phyloP scores from a whole-genome alignment of 2,329 filamentous ascomycete genomes.

The Fusarium abutilonis region DNA sequence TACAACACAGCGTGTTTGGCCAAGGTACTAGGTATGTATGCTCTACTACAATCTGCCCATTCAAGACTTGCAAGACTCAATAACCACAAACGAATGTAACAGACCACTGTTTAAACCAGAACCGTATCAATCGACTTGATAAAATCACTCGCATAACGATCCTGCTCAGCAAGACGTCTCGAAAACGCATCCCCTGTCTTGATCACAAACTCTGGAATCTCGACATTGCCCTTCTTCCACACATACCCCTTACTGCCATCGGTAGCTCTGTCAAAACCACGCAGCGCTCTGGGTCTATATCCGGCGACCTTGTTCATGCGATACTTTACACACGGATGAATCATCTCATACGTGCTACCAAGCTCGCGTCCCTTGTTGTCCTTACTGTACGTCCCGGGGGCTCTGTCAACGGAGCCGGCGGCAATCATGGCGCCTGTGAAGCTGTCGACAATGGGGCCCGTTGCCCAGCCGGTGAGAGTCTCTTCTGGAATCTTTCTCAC shows the following conservation, averaged over 20 bases:
- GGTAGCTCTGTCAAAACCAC: conserved; percentile 25
- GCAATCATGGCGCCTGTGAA: conserved; percentile 37
- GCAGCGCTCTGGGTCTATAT: conserved; percentile 36
- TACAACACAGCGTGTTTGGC: no score
- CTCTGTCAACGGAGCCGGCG: conserved; percentile 21
- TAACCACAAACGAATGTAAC: neutral
- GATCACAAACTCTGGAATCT: conserved; percentile 37
- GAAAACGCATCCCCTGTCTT: conserved; percentile 36
- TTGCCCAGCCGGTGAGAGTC: conserved; percentile 39
- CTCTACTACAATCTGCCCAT: neutral
- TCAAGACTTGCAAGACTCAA: neutral
- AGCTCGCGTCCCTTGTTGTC: conserved; percentile 19
- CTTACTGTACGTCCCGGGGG: conserved; percentile 33
- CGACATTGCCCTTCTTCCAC: conserved; percentile 30
- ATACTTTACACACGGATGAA: conserved; percentile 40
- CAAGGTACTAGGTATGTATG: no score
- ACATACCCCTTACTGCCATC: conserved; percentile 21
- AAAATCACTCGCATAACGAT: conserved; percentile 31
- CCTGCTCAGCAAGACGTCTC: conserved; percentile 31
- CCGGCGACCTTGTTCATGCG: conserved; percentile 33
- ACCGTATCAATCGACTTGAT: conserved; percentile 25
- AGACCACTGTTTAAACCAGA: neutral
- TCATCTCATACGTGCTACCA: conserved; percentile 35
- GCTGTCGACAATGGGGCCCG: conserved; percentile 42
- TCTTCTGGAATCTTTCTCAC: conserved; percentile 28